Evolutionary conservation across 768 basidiomycete species (phyloP), one percentile per base, ranked within the genome.

Genomic region (Boletus fagicola): DNA sequence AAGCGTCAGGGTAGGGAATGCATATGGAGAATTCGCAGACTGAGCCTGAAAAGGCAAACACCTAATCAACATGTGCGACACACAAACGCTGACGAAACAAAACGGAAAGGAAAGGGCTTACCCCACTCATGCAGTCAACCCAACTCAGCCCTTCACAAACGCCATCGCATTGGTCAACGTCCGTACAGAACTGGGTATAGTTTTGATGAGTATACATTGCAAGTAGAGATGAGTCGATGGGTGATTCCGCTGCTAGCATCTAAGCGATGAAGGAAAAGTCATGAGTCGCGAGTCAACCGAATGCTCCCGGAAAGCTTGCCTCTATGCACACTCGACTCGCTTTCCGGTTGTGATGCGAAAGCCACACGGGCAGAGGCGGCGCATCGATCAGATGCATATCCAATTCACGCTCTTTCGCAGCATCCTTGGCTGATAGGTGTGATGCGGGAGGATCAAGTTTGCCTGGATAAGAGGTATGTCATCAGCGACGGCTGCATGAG

Each of bases 181-280:
- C 83, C 42, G 80, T 76, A 66, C 91, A 94, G 66, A 92, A 98
- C 54, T 88, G 86, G 0, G 87, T 81, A 63, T 95, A 93, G 67
- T 97, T 98, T 71, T 98, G 94, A 63, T 99, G 97, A 10, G 95
- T 78, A 68, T 98, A 99, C 8, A 96, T 72, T 3, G 88, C 87
- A 60, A 94, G 89, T 2, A 98, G 76, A 2, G 91, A 92, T 1
- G 92, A 85, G 72, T 99, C 97, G 53, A 98, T 88, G 0, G 96
- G 94, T 0, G 90, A 90, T 67, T 93, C 88, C 1, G 87, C 83
- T 67, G 89, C 90, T 4, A 98, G 73, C 12, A 70, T 69, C 93
- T 94, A 56, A 2, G 44, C 5, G 31, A 28, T 5, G 16, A 24
- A 20, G 26, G 10, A 30, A 54, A 35, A n/a, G 5, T 20, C 12